Base-by-base conservation (phyloP, 179 eudicot genomes). In the Heliamphora pulchella region DNA sequence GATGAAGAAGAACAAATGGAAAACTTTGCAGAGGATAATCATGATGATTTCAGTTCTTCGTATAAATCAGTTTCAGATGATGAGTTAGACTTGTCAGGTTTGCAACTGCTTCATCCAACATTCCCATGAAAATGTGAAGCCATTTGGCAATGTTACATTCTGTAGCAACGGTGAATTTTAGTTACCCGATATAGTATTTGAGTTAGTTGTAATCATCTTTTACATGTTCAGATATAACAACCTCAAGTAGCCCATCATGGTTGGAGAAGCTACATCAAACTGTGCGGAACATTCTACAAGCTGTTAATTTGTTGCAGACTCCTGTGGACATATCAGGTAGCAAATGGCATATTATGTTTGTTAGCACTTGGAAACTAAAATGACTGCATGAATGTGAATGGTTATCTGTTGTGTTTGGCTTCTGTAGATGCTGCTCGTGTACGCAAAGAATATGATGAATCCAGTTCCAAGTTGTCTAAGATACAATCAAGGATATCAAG, bases 371-470 rank as follows among this genome's bases (percentile, higher is more conserved):
- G 14, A 53, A 48, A 67, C 59, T 5, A 22, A 39, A 51, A 53
- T 63, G 74, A 82, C 48, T 63, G 11, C 11, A 11, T 69, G n/a
- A 10, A 22, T 68, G 4, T 62, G 9, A 75, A 43, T 69, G 47
- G 22, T 73, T 46, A 10, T 74, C 62, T 69, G 57, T 77, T 86
- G 43, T 20, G 43, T 63, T 76, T 84, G 80, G 46, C 61, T 58
- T 81, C n/a, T 86, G 78, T 79, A 96, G 99, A 96, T 84, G 94
- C 99, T 86, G 94, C 90, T 80, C 90, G 75, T 78, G 92, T 94
- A 72, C 97, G 96, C 54, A 94, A 92, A 91, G 97, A 94, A 82
- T 96, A 91, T 85, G 97, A 94, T 75, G 97, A 91, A 63, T 90
- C 92, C 77, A 91, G 85, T 83, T 75, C 89, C 72, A 92, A 92